Base-by-base conservation (phyloP, 1,284 basidiomycete genomes). In the Irpex sp. region DNA sequence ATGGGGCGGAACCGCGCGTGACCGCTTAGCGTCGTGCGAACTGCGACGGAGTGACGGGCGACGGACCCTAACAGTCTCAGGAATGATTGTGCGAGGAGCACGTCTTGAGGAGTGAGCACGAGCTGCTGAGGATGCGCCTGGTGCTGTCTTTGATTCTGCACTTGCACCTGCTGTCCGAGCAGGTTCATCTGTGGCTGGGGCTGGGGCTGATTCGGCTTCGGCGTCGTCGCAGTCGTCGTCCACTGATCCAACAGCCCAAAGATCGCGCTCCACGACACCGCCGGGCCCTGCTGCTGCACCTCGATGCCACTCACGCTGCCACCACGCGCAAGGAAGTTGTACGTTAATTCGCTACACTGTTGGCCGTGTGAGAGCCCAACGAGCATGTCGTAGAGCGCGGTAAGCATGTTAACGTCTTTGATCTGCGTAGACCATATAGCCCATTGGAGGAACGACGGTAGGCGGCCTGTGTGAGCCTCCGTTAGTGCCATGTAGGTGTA, bases 301-400 rank as follows among this genome's bases (percentile, higher is more conserved):
- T 58, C 74, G 71, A 52, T 82, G 84, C 17, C 87, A 82, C 37
- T 36, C 64, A 91, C 89, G 0, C 82, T 82, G 7, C 82, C 82
- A 6, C 85, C 88, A 37, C 87, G 79, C 9, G 85, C 90, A 72
- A 95, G 83, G 73, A 95, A 94, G 72, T 94, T 93, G 77, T 93
- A 93, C 0, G 92, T 88, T 19, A 92, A 80, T 68, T 93, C 91
- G 66, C 92, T 93, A 70, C 93, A 94, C 62, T 88, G 86, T 54
- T 91, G 87, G 0, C 95, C 95, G 57, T 89, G 88, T 0, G 94
- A 86, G 21, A 97, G 81, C n/a, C 94, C 93, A 3, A 85, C 79
- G 19, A 97, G 78, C 93, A 97, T 94, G 67, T 95, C 91, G 75
- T 93, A 96, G 64, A 96, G 79, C 0, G 94, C 91, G 67, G 86